Base-by-base conservation (phyloP, 306 rosid species). In the Begonia fuchsioides region DNA sequence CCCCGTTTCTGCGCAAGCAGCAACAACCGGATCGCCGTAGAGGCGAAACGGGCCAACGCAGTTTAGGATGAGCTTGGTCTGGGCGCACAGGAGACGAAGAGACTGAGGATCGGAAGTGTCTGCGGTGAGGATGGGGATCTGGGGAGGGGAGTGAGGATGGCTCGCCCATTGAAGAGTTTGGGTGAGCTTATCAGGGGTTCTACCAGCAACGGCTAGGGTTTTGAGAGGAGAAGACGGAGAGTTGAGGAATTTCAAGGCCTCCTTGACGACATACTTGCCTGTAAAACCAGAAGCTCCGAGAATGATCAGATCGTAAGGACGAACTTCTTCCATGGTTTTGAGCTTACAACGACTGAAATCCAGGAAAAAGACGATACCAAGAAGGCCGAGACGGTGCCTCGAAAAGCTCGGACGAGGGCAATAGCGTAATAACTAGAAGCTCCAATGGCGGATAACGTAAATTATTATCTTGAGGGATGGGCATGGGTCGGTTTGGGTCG, bases 211-310 rank as follows among this genome's bases (percentile, higher is more conserved):
- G 12, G 96, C 94, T 6, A 88, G 40, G 56, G 94, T 67, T 20
- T 52, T 68, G 63, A 83, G 81, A 6, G 87, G 81, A 0, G 79
- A 81, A 5, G 78, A 46, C 3, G 76, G 71, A 6, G 49, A n/a
- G 7, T 15, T 69, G 63, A 87, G 72, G 69, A 88, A 88, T 61
- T 70, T 88, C 43, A 83, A 73, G 39, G 86, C 76, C 61, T 83
- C 75, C 66, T 56, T 71, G 39, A 83, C 73, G 3, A 83, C 96
- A 19, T 78, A 75, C 50, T 83, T 76, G 49, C 96, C 94, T 0
- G 96, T 88, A 80, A 83, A 88, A 50, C 95, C 94, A 10, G 94
- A 74, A 17, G 95, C 96, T 53, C 96, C 96, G 11, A 88, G 44
- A 54, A 88, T 78, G 20, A 78, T 60, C 17, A 83, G 47, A 57